Conservation (phyloP, 345 rosid species). For the Lenwebbia sp. region DNA sequence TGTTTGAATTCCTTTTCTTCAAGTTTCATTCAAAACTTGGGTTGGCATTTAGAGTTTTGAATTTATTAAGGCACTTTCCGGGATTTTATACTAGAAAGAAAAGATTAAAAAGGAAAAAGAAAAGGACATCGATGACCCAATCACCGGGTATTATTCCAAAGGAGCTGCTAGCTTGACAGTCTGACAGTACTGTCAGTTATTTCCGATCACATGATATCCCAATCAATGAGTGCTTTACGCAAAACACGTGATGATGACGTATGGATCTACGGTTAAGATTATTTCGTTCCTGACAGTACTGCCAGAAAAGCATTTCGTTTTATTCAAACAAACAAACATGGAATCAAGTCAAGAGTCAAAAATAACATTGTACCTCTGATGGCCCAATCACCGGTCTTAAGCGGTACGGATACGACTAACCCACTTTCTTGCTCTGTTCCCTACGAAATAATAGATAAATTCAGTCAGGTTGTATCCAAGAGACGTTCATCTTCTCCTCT, state of each 20-base stretch:
- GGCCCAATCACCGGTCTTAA: neutral
- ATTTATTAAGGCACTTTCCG: neutral
- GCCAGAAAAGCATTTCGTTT: too few relatives aligned
- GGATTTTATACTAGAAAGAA: neutral
- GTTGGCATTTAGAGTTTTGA: neutral
- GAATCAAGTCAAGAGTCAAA: neutral
- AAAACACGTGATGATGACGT: too few relatives aligned
- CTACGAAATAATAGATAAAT: neutral
- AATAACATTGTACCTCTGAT: neutral
- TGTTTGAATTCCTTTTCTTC: neutral
- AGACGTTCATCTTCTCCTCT: neutral
- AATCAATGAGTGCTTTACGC: too few relatives aligned
- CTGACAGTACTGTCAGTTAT: too few relatives aligned
- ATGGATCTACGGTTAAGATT: too few relatives aligned
- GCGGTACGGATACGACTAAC: neutral
- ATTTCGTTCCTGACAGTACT: too few relatives aligned
- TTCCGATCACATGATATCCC: too few relatives aligned
- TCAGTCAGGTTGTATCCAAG: neutral
- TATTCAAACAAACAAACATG: neutral
- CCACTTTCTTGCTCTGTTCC: neutral
- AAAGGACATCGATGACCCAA: neutral
- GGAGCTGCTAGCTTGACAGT: too few relatives aligned
- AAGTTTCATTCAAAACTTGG: neutral
- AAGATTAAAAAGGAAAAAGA: neutral
- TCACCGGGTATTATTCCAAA: neutral